phyloP scores from a whole-genome alignment of 2,329 filamentous ascomycete genomes.

The Penicillium hesseltinei region DNA sequence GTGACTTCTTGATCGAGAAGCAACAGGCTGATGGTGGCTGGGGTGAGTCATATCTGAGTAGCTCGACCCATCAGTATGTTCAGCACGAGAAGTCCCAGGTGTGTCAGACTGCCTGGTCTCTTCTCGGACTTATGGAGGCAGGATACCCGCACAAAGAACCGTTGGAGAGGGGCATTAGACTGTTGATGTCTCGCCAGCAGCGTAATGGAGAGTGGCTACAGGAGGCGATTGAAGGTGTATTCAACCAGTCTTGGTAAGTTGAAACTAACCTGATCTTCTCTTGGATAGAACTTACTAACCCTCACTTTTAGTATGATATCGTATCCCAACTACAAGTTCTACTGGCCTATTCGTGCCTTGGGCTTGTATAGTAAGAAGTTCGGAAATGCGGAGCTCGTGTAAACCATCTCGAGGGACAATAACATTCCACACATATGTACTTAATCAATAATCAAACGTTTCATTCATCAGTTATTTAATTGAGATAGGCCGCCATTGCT shows the following conservation, averaged over 20 bases:
- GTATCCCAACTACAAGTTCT: constrained; percentile 98
- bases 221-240: constrained; percentile 95
- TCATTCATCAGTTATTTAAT: background rate
- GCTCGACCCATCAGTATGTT: constrained; percentile 71
- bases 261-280: background rate
- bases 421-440: background rate
- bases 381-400: constrained; percentile 59
- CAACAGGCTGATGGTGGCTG: constrained; percentile 90
- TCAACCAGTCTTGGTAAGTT: constrained; percentile 89
- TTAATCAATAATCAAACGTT: constrained; percentile 2
- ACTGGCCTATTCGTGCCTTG: constrained; percentile 88
- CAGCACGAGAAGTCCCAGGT: constrained; percentile 82
- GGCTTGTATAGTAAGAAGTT: constrained; percentile 80
- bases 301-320: constrained; percentile 74
- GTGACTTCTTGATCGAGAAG: constrained; percentile 79
- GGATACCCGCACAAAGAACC: constrained; percentile 72
- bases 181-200: constrained; percentile 84
- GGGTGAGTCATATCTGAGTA: constrained; percentile 91
- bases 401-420: constrained; percentile 17
- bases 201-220: constrained; percentile 91
- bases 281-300: constrained; percentile 19
- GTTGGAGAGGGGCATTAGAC: constrained; percentile 69
- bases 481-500: background rate
- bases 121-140: constrained; percentile 78
- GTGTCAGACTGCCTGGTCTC: constrained; percentile 90